Evolutionary conservation across 176 grass and related monocot species (phyloP), one percentile per base, ranked within the genome.

Genomic region (Eragrostis nindensis): DNA sequence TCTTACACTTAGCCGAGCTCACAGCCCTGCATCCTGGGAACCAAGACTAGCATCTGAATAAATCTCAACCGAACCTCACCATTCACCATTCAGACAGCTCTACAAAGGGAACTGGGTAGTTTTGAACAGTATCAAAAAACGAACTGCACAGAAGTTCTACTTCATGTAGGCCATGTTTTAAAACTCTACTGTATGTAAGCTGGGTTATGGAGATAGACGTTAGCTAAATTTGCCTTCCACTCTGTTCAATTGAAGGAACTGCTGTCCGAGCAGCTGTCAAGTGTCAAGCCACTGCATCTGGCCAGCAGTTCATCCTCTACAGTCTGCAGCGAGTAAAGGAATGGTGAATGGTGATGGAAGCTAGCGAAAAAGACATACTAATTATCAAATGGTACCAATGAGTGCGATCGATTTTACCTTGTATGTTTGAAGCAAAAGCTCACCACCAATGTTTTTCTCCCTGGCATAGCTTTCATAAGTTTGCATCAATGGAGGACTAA

Each of bases 391-490:
- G 1, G 41, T 75, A 27, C 48, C 19, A 25, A 63, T 26, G 11
- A 80, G 52, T 47, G 8, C 57, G 25, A 26, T 27, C 73, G 46
- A 71, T 70, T 83, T 69, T 61, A 90, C 84, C 84, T 75, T 87
- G 84, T 90, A 90, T 19, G 89, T 87, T 43, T 87, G 80, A 80
- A 90, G 88, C 70, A 87, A 70, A 55, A 83, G 62, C 60, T 87
- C 41, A 39, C 84, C 84, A 75, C 80, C 16, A 63, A 87, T 83
- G 19, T 87, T 80, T 83, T 87, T 83, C 66, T 80, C 80, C 48
- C 18, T 70, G 39, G 70, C 70, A 83, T 90, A 83, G n/a, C 29
- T 64, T 32, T 80, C 75, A 75, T 90, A 90, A 26, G 80, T 64
- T 83, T 75, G 69, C 75, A 87, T 87, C 75, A 84, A 76, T 70